phyloP scores from a whole-genome alignment of 2,329 filamentous ascomycete species.

The Zymoseptoria brevis region DNA sequence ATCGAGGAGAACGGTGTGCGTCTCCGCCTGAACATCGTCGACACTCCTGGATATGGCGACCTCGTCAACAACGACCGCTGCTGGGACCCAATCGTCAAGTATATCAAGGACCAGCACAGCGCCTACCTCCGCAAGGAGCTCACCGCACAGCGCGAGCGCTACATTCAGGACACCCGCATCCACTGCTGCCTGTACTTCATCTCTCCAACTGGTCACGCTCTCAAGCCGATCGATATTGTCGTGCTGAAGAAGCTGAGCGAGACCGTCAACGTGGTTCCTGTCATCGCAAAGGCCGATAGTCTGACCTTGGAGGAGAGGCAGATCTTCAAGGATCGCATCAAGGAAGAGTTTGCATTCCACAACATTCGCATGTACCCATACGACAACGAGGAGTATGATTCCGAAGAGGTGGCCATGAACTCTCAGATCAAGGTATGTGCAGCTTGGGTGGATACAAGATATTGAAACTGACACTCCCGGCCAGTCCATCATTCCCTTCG shows the following conservation, averaged over 20 bases:
- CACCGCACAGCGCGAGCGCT: constrained; percentile 95
- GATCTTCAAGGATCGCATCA: constrained; percentile 95
- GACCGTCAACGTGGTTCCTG: constrained; percentile 97
- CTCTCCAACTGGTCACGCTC: constrained; percentile 91
- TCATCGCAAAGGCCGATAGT: constrained; percentile 97
- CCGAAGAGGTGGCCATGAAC: constrained; percentile 90
- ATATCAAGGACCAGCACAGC: constrained; percentile 99
- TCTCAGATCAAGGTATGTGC: constrained; percentile 80
- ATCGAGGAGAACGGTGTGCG: constrained; percentile 99
- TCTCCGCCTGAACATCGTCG: constrained; percentile 95
- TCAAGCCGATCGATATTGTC: constrained; percentile 99
- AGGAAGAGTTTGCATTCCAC: constrained; percentile 99
- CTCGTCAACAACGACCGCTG: constrained; percentile 99
- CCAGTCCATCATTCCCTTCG: constrained; percentile 89
- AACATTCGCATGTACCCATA: constrained; percentile 99
- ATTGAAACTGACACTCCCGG: constrained; percentile 19
- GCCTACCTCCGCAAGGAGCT: constrained; percentile 99
- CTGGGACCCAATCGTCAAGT: constrained; percentile 99
- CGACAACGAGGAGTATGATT: constrained; percentile 97
- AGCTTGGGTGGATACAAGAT: not conserved
- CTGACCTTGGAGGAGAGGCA: constrained; percentile 91
- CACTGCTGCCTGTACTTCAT: constrained; percentile 99
- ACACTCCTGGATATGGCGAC: constrained; percentile 96
- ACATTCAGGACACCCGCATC: constrained; percentile 98
- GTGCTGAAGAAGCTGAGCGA: constrained; percentile 99